Conservation (phyloP, 306 rosid species). For the Sesbania bispinosa region DNA sequence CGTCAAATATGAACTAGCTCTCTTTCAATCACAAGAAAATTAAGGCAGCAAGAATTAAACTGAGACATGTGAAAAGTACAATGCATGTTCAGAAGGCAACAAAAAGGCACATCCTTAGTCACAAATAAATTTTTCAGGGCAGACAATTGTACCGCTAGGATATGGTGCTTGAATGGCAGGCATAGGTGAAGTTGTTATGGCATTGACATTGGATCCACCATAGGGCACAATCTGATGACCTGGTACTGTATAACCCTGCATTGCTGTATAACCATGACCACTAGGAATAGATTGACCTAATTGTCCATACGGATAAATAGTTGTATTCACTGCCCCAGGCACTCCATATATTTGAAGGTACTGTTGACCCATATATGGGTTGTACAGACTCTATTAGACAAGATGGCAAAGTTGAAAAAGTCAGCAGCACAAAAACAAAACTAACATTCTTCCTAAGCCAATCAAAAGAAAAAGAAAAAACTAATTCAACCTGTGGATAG, state of each 20-base stretch:
- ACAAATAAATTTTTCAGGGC: background rate
- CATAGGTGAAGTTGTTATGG: slow-evolving; percentile 69
- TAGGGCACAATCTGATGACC: slow-evolving; percentile 82
- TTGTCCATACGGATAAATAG: slow-evolving; percentile 80
- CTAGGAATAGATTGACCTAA: slow-evolving; percentile 72
- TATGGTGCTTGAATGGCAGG: slow-evolving; percentile 79
- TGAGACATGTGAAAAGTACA: background rate
- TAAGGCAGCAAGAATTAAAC: background rate
- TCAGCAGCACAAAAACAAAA: slow-evolving; percentile 26
- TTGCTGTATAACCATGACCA: slow-evolving; percentile 69
- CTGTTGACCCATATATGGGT: slow-evolving; percentile 75
- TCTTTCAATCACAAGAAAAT: background rate
- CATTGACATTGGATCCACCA: slow-evolving; percentile 72
- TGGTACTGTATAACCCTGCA: slow-evolving; percentile 77
- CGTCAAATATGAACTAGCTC: background rate
- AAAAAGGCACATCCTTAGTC: background rate
- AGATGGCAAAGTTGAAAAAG: slow-evolving; percentile 18
- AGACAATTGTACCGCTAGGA: slow-evolving; percentile 59
- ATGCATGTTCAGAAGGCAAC: slow-evolving; percentile 15
- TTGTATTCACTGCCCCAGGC: slow-evolving; percentile 64
- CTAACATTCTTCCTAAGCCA: slow-evolving; percentile 17
- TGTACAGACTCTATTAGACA: slow-evolving; percentile 57
- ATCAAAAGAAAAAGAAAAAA: background rate
- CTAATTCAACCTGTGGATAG: slow-evolving; percentile 65
- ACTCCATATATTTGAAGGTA: slow-evolving; percentile 85